These are phyloP conservation scores for Entrophospora sp. DNA, from an alignment of 192 early-diverging fungal genomes.

Conservation along the genomic window DNA sequence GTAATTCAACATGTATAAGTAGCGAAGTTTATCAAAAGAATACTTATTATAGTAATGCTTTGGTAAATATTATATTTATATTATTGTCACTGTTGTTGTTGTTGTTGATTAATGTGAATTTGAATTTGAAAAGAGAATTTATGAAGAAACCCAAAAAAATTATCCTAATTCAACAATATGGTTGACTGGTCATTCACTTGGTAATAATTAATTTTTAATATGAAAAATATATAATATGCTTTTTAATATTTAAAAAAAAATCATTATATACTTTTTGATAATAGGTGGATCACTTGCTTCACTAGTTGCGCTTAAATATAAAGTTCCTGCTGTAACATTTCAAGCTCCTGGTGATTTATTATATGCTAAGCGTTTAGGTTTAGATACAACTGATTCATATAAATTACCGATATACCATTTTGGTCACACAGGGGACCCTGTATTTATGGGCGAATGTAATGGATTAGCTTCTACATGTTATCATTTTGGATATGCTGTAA, in stretches of 20 bases:
- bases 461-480: constrained; percentile 32
- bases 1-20: constrained; percentile 54
- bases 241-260: background rate
- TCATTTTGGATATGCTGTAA: constrained; percentile 24
- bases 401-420: constrained; percentile 78
- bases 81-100: background rate
- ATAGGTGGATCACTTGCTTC: constrained; percentile 48
- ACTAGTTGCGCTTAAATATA: constrained; percentile 76
- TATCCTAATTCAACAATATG: constrained; percentile 69
- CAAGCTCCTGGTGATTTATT: constrained; percentile 77
- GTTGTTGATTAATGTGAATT: no score
- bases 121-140: no score
- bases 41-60: constrained; percentile 43
- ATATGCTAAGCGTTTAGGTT: constrained; percentile 59
- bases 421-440: constrained; percentile 85
- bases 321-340: constrained; percentile 76
- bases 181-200: constrained; percentile 79
- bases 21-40: constrained; percentile 48
- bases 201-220: constrained; percentile 20
- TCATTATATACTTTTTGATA: no score
- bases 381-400: constrained; percentile 38
- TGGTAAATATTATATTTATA: constrained; percentile 24
- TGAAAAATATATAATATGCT: no score
- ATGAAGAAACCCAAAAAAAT: constrained; percentile 48
- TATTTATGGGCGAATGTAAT: constrained; percentile 79